Conservation (phyloP, 2,329 filamentous ascomycete genomes). For the Coniochaeta prunicola region DNA sequence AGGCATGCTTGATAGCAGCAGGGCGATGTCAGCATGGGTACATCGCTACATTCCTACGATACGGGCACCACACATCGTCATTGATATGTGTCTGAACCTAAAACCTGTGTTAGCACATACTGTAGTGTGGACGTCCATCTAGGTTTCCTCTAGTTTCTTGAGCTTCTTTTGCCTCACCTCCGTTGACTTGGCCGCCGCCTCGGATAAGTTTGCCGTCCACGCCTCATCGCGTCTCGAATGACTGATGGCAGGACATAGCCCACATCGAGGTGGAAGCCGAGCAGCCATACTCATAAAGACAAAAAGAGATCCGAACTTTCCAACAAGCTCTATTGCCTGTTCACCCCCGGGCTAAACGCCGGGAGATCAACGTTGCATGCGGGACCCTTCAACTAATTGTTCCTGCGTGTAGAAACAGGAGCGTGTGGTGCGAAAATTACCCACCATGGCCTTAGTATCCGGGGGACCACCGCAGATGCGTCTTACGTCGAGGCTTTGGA, state of each 20-base stretch:
- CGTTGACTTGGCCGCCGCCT: neutral
- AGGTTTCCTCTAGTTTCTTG: too few relatives aligned
- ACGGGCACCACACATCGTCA: too few relatives aligned
- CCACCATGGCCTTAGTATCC: neutral
- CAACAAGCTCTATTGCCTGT: neutral
- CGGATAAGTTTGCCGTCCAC: neutral
- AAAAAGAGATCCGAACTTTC: neutral
- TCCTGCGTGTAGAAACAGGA: neutral
- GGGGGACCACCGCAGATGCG: neutral
- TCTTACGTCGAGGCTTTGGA: neutral
- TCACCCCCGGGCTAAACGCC: neutral
- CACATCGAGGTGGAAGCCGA: neutral
- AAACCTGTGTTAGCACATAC: too few relatives aligned
- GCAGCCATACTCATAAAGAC: neutral
- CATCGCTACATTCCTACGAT: too few relatives aligned
- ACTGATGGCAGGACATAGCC: neutral
- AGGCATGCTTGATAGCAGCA: too few relatives aligned
- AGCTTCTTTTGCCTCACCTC: neutral
- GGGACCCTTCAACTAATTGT: neutral
- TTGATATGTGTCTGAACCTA: too few relatives aligned
- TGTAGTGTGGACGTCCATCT: too few relatives aligned
- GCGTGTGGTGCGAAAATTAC: neutral
- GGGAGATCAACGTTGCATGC: neutral
- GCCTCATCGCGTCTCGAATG: neutral
- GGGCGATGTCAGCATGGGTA: too few relatives aligned